phyloP scores from a whole-genome alignment of 352 stramenopile species.

The Phytopythium sindhum region DNA sequence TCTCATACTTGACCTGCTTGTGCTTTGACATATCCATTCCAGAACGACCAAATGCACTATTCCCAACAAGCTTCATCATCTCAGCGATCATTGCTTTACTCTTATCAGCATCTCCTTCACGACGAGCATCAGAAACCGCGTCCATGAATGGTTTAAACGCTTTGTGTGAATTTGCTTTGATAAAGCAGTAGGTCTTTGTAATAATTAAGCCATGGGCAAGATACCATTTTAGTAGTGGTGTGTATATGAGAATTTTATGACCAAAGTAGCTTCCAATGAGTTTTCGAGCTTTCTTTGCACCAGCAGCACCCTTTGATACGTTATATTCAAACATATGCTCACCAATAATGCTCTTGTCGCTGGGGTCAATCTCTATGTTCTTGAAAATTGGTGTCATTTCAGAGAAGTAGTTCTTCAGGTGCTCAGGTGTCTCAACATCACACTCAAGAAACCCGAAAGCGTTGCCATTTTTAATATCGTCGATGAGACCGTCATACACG shows the following conservation, averaged over 20 bases:
- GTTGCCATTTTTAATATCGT: slow-evolving; percentile 29
- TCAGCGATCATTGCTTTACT: slow-evolving; percentile 4
- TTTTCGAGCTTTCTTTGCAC: slow-evolving; percentile 11
- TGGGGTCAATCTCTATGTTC: slow-evolving; percentile 24
- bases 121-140: slow-evolving; percentile 20
- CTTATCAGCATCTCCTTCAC: slow-evolving; percentile 21
- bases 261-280: slow-evolving; percentile 35
- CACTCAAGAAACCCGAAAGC: slow-evolving; percentile 36
- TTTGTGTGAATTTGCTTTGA: slow-evolving; percentile 13
- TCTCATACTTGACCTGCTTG: background rate
- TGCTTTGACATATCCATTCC: background rate
- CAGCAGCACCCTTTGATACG: background rate
- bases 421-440: slow-evolving; percentile 29
- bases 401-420: slow-evolving; percentile 28
- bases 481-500: slow-evolving; percentile 19
- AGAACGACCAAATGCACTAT: slow-evolving; percentile 9
- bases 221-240: slow-evolving; percentile 36
- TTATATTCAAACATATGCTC: slow-evolving; percentile 32
- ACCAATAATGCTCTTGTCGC: slow-evolving; percentile 16
- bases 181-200: slow-evolving; percentile 26
- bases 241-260: slow-evolving; percentile 31
- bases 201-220: slow-evolving; percentile 23
- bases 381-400: slow-evolving; percentile 42
- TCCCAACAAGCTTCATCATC: background rate
- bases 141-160: slow-evolving; percentile 20